These are phyloP conservation scores for Galerina marginata DNA, from an alignment of 768 basidiomycete genomes.

Conservation along the genomic window DNA sequence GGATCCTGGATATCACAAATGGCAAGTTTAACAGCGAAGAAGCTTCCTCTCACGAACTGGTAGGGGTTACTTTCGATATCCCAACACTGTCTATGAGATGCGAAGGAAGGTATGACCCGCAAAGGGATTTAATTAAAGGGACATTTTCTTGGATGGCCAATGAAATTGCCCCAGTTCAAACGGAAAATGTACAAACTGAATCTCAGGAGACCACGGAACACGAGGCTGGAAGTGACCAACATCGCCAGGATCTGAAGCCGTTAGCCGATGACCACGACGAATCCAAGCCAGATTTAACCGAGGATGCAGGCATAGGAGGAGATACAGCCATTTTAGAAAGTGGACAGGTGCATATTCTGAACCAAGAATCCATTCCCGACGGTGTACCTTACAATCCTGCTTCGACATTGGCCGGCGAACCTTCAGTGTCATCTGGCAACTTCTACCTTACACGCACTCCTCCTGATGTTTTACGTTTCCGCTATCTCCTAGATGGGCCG, in stretches of 20 bases:
- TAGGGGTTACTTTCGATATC: background rate
- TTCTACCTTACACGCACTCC: conserved; percentile 17
- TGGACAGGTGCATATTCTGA: background rate
- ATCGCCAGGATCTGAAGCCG: background rate
- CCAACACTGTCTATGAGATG: background rate
- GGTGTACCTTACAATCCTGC: background rate
- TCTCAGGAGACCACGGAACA: background rate
- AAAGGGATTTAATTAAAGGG: conserved; percentile 3
- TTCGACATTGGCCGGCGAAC: background rate
- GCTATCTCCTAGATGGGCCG: conserved; percentile 11
- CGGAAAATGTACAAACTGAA: background rate
- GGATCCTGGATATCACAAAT: background rate
- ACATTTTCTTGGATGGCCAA: background rate
- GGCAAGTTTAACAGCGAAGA: background rate
- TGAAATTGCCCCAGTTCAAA: background rate
- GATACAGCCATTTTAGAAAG: background rate
- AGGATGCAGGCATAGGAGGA: background rate
- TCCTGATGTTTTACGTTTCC: conserved; percentile 12
- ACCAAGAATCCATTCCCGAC: background rate
- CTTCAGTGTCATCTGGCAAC: background rate
- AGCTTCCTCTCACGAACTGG: background rate
- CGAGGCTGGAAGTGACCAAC: background rate
- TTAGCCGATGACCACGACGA: background rate
- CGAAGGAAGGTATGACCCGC: background rate
- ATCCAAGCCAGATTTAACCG: background rate